Evolutionary conservation across 2,329 filamentous ascomycete species (phyloP), one percentile per base, ranked within the genome.

Genomic region (Monascus ruber): DNA sequence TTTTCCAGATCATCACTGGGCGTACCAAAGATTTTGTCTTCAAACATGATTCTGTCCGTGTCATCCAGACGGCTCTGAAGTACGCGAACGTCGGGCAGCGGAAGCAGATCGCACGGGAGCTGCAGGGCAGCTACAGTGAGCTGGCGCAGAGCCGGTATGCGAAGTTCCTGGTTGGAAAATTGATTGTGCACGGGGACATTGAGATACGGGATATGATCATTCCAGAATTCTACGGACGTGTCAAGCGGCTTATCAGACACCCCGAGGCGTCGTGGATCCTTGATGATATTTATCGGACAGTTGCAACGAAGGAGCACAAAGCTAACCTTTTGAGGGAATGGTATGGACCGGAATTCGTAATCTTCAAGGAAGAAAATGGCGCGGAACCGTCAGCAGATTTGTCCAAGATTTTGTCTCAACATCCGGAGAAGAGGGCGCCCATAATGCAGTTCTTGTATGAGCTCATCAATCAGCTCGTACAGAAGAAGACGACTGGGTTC

Each of bases 31-130:
- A 96, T 46, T 94, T 96, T 50, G 89, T 95, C 17, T 84, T 98
- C 68, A 98, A 98, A 75, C 91, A 98, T 63, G 91, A 98, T 60
- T 85, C 87, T 29, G 89, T 94, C n/a, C 78, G 91, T 50, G 87
- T 94, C 33, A 83, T 98, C 25, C 91, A 98, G 68, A 95, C 88
- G 8, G 91, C 89, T 31, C 77, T 98, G 65, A 98, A 98, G 65
- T 98, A 98, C 65, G 83, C 86, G 35, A 93, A 82, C 34, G 72
- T 79, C 40, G 81, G 84, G 44, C 88, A 95, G 66, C 77, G 85
- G 56, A 85, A 81, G 63, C 77, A 81, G 67, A 95, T 98, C 54
- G 86, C 88, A 6, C 72, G 71, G 42, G 91, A 98, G 63, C 73
- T 98, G 40, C 79, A 84, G 62, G 87, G 88, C 11, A 81, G 82